Evolutionary conservation across 257 asterid genomes (phyloP), one percentile per base, ranked within the genome.

Genomic region (Linderniella brevidens): DNA sequence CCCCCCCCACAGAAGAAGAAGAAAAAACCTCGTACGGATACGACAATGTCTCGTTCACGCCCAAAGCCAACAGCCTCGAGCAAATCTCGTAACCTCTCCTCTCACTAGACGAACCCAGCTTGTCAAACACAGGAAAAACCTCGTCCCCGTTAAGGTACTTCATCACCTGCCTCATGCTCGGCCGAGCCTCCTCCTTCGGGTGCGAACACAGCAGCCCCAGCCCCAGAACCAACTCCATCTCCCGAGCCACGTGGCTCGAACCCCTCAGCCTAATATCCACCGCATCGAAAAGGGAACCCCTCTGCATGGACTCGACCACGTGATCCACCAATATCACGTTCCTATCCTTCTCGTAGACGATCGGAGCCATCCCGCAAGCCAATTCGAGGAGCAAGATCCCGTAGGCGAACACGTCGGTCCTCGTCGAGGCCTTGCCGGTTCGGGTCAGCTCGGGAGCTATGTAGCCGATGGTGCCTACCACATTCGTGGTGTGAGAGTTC

Each of bases 381-480:
- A 79, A 48, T 56, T 80, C 95, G 11, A 84, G 95, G n/a, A 84
- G 90, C 60, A 84, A 38, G 49, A 77, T 76, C 37, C 95, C 93
- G 13, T 53, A 84, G 0, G 86, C 86, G 8, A 69, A 84, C 0
- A 84, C 86, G 15, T 84, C 95, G 0, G 79, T 68, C 49, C 77
- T 53, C 6, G 69, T 63, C 5, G 93, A 80, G 39, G 86, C 79
- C 69, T 68, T 71, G 38, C 95, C 95, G 1, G 75, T 73, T 18
- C 74, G 55, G 0, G 86, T 42, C 39, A 79, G 43, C 48, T 83
- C 95, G 0, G 95, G 95, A 0, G 95, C 95, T 9, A 84, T 61
- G 62, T 80, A 84, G 12, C 93, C 95, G 41, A 84, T 65, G 0
- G 95, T 84, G 14, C 95, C 95, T 0, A 84, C 95, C 0, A 84